Evolutionary conservation across 1,139 yeast genomes (phyloP).

Genomic region (Yamadazyma songkhlaensis): DNA sequence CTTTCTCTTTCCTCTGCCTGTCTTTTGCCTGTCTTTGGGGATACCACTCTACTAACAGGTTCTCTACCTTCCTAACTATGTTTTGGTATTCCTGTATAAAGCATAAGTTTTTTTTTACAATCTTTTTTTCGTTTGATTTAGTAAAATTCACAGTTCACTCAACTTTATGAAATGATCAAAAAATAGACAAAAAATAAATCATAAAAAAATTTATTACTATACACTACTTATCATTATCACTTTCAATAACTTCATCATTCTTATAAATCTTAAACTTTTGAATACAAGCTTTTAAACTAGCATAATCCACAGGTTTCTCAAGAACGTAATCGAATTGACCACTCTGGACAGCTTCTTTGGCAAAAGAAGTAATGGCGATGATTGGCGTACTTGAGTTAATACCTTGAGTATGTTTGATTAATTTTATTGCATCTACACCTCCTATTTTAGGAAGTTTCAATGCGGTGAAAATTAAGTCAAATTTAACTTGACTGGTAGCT

Average conservation of each 20-base stretch:
- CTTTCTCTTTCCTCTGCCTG: background rate
- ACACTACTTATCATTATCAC: constrained; percentile 17
- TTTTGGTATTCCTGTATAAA: too few species aligned
- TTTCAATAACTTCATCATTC: constrained; percentile 29
- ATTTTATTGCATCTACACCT: constrained; percentile 73
- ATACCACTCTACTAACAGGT: too few species aligned
- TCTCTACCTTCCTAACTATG: too few species aligned
- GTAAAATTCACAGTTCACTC: constrained; percentile 1
- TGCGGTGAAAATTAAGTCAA: constrained; percentile 81
- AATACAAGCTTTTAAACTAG: constrained; percentile 23
- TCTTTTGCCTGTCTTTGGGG: too few species aligned
- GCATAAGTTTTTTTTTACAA: background rate
- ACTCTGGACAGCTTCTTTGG: constrained; percentile 59
- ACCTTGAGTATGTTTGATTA: constrained; percentile 74
- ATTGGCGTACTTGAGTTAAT: constrained; percentile 76
- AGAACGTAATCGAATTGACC: constrained; percentile 68
- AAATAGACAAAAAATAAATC: background rate
- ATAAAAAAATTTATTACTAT: constrained; percentile 1
- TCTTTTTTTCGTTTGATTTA: background rate
- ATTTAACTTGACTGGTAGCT: constrained; percentile 79
- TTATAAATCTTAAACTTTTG: constrained; percentile 16
- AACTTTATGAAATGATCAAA: background rate
- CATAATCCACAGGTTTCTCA: constrained; percentile 66
- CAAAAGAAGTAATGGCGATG: constrained; percentile 71
- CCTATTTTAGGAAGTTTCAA: constrained; percentile 63